Evolutionary conservation across 2,329 filamentous ascomycete genomes (phyloP), one percentile per base, ranked within the genome.

Genomic region (Penicillium sp.): DNA sequence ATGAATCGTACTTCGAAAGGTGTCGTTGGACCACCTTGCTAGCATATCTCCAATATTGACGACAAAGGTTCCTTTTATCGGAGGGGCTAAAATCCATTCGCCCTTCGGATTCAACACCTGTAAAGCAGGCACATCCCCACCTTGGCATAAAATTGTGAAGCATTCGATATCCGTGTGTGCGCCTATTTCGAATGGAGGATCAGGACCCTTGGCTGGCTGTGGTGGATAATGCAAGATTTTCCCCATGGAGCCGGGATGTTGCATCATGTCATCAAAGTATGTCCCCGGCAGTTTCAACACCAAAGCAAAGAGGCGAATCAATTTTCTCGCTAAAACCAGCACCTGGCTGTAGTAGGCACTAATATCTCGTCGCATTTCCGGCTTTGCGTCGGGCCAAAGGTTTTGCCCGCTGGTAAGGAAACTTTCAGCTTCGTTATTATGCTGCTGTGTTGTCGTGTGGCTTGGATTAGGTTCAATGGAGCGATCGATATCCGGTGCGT

Each of bases 91-190:
- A 21, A 65, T 59, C 61, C 61, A 65, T 38, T 63, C 52, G 14
- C 61, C 61, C 16, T 59, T 52, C 2, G 26, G 43, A 38, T 59
- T 62, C 9, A 63, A 52, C 4, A 62, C 52, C 43, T 63, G 56
- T 11, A 63, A 42, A 78, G 66, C 2, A 74, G 68, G 50, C 66
- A 71, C 20, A 79, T 62, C 45, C 4, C 45, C 57, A 14, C 52
- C 52, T 16, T 61, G 61, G 16, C 55, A 62, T 7, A 63, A 56
- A 35, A 63, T 58, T 3, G 61, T 63, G 47, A 63, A 62, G 23
- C 53, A 60, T 42, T 62, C 54, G 16, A 62, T 52, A 43, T 62
- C 61, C 16, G 60, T 62, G 38, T 62, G 61, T 14, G 59, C 52
- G n/a, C 60, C 60, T 18, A 60, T 60, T 7, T 60, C 58, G n/a